Conservation (phyloP, 148 eudicot species). For the Rhododendron ferrugineum region DNA sequence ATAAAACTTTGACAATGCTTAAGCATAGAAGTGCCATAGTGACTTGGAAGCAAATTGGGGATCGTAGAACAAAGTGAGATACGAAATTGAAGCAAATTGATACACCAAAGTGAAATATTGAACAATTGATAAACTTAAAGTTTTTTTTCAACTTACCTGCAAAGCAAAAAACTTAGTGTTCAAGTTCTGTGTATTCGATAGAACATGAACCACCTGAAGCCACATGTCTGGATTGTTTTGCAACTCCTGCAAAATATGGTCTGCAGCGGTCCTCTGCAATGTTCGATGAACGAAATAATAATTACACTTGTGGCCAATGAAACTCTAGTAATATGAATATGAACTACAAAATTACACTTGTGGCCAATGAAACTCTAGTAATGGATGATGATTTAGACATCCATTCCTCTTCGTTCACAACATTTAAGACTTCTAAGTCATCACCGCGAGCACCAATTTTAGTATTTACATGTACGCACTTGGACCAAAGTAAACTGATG, state of each 20-base stretch:
- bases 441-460: not conserved
- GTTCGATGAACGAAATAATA: not conserved
- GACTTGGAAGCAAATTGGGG: not conserved
- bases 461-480: not conserved
- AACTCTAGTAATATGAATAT: not conserved
- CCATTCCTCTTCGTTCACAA: not conserved
- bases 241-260: constrained; percentile 83
- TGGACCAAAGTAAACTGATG: not conserved
- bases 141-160: constrained; percentile 55
- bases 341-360: not conserved
- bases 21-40: not conserved
- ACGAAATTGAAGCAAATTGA: not conserved
- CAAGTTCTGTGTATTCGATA: constrained; percentile 72
- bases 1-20: not conserved
- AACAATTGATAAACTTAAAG: not conserved
- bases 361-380: not conserved
- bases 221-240: constrained; percentile 95
- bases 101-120: not conserved
- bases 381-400: not conserved
- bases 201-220: constrained; percentile 99
- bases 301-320: not conserved
- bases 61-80: not conserved
- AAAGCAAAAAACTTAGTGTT: constrained; percentile 91
- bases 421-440: not conserved
- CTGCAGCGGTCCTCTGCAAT: constrained; percentile 88